Conservation (phyloP, 371 early-diverging fungal genomes). For the Mucor mucedo region DNA sequence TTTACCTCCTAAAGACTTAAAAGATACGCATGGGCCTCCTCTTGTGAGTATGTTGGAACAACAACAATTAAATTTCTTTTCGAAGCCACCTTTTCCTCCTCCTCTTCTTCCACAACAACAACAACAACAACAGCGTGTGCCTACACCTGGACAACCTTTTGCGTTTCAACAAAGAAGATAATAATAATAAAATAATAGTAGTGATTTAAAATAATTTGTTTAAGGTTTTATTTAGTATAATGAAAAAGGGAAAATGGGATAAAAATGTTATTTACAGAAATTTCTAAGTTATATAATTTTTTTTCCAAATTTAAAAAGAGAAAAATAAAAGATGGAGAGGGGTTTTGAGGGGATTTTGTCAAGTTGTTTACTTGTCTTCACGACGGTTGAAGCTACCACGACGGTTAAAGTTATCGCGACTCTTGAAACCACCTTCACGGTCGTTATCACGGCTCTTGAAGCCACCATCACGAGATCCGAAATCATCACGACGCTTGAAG, state of each 20-base stretch:
- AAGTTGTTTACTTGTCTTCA: not conserved
- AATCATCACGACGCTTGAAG: conserved; percentile 3
- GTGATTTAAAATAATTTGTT: not conserved
- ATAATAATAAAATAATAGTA: not conserved
- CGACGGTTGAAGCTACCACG: conserved; percentile 3
- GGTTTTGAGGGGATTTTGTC: not conserved
- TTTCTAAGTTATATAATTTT: not conserved
- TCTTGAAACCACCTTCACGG: conserved; percentile 13
- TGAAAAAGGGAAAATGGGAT: conserved; percentile 1
- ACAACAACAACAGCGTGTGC: conserved; percentile 15
- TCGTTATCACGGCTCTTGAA: conserved; percentile 6
- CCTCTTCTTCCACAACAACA: conserved; percentile 19
- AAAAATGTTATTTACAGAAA: conserved; percentile 5
- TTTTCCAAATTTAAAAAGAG: not conserved
- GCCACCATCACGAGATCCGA: conserved; percentile 8
- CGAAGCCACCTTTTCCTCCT: conserved; percentile 17
- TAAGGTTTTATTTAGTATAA: not conserved
- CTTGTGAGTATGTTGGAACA: conserved; percentile 32
- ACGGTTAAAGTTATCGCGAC: conserved; percentile 1
- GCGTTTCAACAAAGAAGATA: not conserved
- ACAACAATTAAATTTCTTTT: conserved; percentile 28
- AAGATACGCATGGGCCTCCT: not conserved
- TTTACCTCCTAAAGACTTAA: conserved; percentile 16
- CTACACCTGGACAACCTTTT: not conserved
- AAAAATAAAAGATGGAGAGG: not conserved